These are phyloP conservation scores for Ligustrum vulgare DNA, from an alignment of 257 asterid genomes.

Conservation along the genomic window DNA sequence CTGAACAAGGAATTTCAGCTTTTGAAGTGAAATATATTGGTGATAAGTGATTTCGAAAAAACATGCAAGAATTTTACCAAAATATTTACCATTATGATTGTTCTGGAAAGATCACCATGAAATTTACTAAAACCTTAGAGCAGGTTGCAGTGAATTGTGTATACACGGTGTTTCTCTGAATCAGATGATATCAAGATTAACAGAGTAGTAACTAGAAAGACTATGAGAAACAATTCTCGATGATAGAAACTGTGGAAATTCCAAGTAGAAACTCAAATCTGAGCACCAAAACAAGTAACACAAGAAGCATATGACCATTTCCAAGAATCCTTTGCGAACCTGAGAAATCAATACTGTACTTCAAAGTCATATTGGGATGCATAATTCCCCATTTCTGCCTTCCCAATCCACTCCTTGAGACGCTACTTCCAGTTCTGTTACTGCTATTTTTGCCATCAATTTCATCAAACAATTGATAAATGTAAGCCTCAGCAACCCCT, in stretches of 20 bases:
- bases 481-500: conserved; percentile 58
- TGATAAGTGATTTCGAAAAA: too few species aligned
- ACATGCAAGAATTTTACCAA: too few species aligned
- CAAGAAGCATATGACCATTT: background rate
- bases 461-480: conserved; percentile 71
- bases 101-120: too few species aligned
- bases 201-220: background rate
- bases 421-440: conserved; percentile 31
- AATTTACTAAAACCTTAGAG: too few species aligned
- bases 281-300: conserved; percentile 8
- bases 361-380: conserved; percentile 65
- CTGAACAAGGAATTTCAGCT: too few species aligned
- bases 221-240: background rate
- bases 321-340: conserved; percentile 17
- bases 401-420: conserved; percentile 15
- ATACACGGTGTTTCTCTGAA: too few species aligned
- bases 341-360: conserved; percentile 52
- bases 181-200: background rate
- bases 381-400: conserved; percentile 68
- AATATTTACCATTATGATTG: too few species aligned
- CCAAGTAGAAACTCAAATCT: too few species aligned
- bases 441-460: conserved; percentile 3
- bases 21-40: too few species aligned
- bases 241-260: too few species aligned
- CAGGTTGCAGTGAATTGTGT: too few species aligned